Conservation (phyloP, 2,329 filamentous ascomycete genomes). For the Juglanconis oblonga region DNA sequence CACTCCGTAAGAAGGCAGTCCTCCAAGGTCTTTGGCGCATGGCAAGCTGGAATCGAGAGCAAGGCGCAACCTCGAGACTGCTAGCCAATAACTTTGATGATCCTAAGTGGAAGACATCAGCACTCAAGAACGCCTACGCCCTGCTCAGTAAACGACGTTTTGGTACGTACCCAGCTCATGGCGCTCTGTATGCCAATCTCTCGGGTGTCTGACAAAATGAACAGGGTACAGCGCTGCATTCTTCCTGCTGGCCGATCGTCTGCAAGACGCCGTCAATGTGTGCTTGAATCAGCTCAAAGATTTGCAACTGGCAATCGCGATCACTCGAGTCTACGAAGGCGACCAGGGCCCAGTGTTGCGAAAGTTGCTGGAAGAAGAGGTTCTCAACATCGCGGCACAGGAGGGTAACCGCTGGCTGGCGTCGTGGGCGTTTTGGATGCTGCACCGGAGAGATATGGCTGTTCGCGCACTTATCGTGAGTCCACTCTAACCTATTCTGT, state of each 20-base stretch:
- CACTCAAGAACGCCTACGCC: constrained; percentile 94
- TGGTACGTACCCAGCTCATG: constrained; percentile 41
- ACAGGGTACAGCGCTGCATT: constrained; percentile 91
- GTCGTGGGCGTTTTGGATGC: constrained; percentile 94
- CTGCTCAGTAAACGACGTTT: constrained; percentile 88
- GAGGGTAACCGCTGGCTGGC: constrained; percentile 91
- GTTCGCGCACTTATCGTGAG: constrained; percentile 78
- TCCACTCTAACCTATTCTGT: constrained; percentile 11
- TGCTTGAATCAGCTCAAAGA: constrained; percentile 86
- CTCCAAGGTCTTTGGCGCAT: constrained; percentile 93
- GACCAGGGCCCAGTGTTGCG: constrained; percentile 73
- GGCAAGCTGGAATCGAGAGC: constrained; percentile 85
- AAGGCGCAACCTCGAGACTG: constrained; percentile 73
- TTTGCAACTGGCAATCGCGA: constrained; percentile 82
- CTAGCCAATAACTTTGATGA: constrained; percentile 90
- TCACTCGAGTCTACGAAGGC: constrained; percentile 84
- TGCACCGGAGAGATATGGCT: constrained; percentile 77
- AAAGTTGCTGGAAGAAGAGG: constrained; percentile 73
- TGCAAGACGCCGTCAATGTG: constrained; percentile 82
- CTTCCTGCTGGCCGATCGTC: constrained; percentile 83
- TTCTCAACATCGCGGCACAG: constrained; percentile 72
- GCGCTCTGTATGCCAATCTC: background rate
- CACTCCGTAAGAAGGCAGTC: constrained; percentile 85
- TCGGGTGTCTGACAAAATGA: constrained; percentile 39
- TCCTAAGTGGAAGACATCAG: constrained; percentile 80